Evolutionary conservation across 2,329 filamentous ascomycete genomes (phyloP).

Genomic region (Emmonsiellopsis sp.): DNA sequence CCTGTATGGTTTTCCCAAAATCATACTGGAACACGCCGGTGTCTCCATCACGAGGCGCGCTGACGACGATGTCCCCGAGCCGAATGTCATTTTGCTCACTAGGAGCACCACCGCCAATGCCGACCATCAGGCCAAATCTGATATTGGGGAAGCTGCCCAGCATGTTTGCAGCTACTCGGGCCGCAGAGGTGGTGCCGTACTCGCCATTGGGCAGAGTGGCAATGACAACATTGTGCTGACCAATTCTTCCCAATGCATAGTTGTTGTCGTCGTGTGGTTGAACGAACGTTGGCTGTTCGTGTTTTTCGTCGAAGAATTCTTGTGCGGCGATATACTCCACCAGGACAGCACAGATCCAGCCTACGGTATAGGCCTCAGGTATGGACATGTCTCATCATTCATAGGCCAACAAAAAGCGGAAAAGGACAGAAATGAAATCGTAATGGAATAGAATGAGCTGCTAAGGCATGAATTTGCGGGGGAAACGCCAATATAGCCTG

Average conservation of each 20-base stretch:
- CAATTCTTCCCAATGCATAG: slow-evolving; percentile 14
- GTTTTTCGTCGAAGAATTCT: slow-evolving; percentile 7
- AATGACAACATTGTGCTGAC: slow-evolving; percentile 14
- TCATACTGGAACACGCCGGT: slow-evolving; percentile 9
- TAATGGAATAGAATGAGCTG: too few species aligned
- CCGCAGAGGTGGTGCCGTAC: slow-evolving; percentile 10
- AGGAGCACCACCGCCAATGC: slow-evolving; percentile 14
- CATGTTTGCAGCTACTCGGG: slow-evolving; percentile 11
- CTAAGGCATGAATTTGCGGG: too few species aligned
- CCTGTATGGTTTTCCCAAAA: slow-evolving; percentile 1
- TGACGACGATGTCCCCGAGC: slow-evolving; percentile 15
- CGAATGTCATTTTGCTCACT: slow-evolving; percentile 10
- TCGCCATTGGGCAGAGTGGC: slow-evolving; percentile 12
- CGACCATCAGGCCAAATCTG: slow-evolving; percentile 12
- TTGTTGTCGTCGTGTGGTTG: slow-evolving; percentile 9
- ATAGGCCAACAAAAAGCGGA: too few species aligned
- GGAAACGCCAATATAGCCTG: too few species aligned
- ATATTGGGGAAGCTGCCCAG: slow-evolving; percentile 10
- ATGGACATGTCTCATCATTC: too few species aligned
- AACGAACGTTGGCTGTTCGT: background rate
- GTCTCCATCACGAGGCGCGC: slow-evolving; percentile 2
- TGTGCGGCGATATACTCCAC: slow-evolving; percentile 3
- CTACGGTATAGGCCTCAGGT: slow-evolving; percentile 5
- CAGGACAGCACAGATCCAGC: slow-evolving; percentile 5
- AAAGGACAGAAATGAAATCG: too few species aligned